Evolutionary conservation across 805 yeast genomes (phyloP).

Genomic region (Isabelozyma heimii): DNA sequence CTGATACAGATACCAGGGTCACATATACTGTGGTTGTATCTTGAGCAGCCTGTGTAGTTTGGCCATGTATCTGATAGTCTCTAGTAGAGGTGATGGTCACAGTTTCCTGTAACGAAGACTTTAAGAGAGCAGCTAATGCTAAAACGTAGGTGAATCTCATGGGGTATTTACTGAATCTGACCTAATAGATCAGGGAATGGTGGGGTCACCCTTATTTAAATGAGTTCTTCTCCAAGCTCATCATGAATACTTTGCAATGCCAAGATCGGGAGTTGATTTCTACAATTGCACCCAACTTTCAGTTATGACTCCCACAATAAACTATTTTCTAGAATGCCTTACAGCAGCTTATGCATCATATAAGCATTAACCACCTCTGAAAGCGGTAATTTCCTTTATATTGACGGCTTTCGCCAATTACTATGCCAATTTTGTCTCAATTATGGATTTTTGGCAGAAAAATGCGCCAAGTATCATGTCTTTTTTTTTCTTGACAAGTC

Average conservation of each 20-base stretch:
- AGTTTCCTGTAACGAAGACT: slow-evolving; percentile 1
- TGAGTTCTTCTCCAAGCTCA: neutral
- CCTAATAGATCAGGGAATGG: neutral
- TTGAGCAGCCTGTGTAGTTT: neutral
- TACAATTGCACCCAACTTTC: too few species aligned
- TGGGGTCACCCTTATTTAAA: neutral
- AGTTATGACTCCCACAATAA: too few species aligned
- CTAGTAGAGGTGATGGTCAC: slow-evolving; percentile 7
- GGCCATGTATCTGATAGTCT: neutral
- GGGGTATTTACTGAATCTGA: neutral
- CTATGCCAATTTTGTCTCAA: neutral
- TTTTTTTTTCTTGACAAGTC: neutral
- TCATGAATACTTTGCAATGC: neutral
- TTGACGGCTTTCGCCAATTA: neutral
- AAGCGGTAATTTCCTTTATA: too few species aligned
- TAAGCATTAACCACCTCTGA: neutral
- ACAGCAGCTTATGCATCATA: neutral
- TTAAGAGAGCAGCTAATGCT: neutral
- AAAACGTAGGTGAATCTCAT: neutral
- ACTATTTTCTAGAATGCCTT: too few species aligned
- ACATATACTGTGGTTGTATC: neutral
- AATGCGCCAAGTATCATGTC: neutral
- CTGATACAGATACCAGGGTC: neutral
- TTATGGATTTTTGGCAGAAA: neutral
- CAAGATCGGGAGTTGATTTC: neutral